These are phyloP conservation scores for Epichloe brachyelytri DNA, from an alignment of 2,329 filamentous ascomycete species.

Conservation along the genomic window DNA sequence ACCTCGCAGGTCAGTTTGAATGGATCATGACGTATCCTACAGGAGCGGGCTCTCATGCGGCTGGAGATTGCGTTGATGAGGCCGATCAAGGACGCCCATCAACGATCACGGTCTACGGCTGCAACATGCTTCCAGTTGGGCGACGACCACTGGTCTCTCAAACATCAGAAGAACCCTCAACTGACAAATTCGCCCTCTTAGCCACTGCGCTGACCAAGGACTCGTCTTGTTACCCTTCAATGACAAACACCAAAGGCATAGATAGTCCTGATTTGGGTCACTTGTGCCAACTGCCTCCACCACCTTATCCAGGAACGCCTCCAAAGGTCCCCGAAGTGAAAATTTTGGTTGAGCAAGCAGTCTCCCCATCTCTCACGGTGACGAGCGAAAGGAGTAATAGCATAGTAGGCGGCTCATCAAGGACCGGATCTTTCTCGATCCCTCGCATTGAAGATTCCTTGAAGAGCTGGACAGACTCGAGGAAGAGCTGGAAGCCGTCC, in stretches of 20 bases:
- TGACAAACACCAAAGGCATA: constrained; percentile 8
- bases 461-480: constrained; percentile 50
- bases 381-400: constrained; percentile 20
- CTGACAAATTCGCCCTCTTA: constrained; percentile 33
- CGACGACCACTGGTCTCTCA: background rate
- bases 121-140: constrained; percentile 31
- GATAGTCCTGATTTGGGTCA: constrained; percentile 4
- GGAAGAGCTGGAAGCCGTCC: constrained; percentile 45
- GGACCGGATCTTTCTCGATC: constrained; percentile 20
- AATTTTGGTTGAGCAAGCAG: constrained; percentile 17
- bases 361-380: constrained; percentile 20
- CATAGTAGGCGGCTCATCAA: constrained; percentile 21
- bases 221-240: constrained; percentile 9
- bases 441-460: constrained; percentile 51
- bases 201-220: constrained; percentile 28
- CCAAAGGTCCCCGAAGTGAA: constrained; percentile 19
- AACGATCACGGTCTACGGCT: constrained; percentile 29
- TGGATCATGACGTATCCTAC: constrained; percentile 31
- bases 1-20: constrained; percentile 37
- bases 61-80: constrained; percentile 8
- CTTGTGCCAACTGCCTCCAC: constrained; percentile 7
- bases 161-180: constrained; percentile 5
- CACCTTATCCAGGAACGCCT: constrained; percentile 12
- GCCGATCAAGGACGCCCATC: background rate
- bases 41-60: constrained; percentile 13